Percentiles rank a stretch among this genome's conserved stretches.
Evolutionary conservation across 352 stramenopile species (phyloP).

Genomic region (Elongisporangium anandrum): DNA sequence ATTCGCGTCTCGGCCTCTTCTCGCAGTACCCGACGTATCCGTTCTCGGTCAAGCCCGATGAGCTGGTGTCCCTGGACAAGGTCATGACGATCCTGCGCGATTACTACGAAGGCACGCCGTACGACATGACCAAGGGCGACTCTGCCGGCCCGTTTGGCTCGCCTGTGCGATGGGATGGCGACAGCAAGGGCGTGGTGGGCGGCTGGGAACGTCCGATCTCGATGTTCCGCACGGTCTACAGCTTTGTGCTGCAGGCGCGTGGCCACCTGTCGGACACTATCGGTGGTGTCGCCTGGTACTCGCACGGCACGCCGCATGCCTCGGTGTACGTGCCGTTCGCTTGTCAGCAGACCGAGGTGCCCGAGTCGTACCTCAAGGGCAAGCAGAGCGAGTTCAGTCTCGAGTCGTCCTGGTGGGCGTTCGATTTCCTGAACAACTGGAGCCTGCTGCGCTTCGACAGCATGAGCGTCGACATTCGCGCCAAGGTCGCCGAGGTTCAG

Average conservation of each 20-base stretch:
- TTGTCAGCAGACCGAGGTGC: slow-evolving; percentile 30
- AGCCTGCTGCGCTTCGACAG: slow-evolving; percentile 54
- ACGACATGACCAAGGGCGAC: slow-evolving; percentile 66
- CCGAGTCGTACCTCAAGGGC: slow-evolving; percentile 39
- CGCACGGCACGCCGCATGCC: slow-evolving; percentile 38
- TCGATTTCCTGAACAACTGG: slow-evolving; percentile 78
- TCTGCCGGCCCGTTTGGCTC: slow-evolving; percentile 84
- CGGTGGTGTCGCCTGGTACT: slow-evolving; percentile 49
- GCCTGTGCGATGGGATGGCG: slow-evolving; percentile 71
- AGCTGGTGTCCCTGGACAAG: slow-evolving; percentile 33
- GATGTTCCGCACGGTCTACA: slow-evolving; percentile 80
- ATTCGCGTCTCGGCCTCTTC: slow-evolving; percentile 28
- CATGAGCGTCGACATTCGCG: slow-evolving; percentile 40
- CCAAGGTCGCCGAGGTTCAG: slow-evolving; percentile 27
- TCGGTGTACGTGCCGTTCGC: slow-evolving; percentile 57
- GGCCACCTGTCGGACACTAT: slow-evolving; percentile 21
- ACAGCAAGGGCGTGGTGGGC: slow-evolving; percentile 32
- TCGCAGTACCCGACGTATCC: slow-evolving; percentile 53
- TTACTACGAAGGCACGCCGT: slow-evolving; percentile 84
- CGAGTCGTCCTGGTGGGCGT: slow-evolving; percentile 62
- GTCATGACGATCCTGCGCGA: slow-evolving; percentile 77
- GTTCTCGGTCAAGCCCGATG: slow-evolving; percentile 68
- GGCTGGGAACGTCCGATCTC: slow-evolving; percentile 86
- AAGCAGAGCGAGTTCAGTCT: slow-evolving; percentile 49
- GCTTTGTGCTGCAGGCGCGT: slow-evolving; percentile 53